Conservation (phyloP, 352 stramenopile species). For the Ophiocytium majus region DNA sequence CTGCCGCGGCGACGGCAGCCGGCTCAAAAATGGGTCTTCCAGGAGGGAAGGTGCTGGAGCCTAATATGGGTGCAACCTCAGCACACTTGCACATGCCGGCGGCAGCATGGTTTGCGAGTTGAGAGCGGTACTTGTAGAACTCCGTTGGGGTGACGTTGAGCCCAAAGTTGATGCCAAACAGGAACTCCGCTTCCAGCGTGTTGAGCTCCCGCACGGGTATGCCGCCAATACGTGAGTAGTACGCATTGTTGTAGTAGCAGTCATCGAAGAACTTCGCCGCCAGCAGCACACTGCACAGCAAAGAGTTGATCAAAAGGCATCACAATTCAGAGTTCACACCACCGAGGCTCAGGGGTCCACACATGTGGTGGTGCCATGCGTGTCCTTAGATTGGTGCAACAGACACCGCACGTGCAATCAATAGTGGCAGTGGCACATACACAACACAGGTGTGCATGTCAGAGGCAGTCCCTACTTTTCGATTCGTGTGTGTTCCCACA, state of each 20-base stretch:
- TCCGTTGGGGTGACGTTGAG: conserved; percentile 85
- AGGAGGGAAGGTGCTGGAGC: background rate
- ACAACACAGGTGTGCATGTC: no score
- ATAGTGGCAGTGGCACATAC: no score
- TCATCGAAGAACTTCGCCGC: conserved; percentile 99
- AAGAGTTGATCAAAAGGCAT: no score
- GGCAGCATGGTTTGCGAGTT: conserved; percentile 68
- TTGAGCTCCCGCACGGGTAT: conserved; percentile 80
- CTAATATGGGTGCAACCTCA: background rate
- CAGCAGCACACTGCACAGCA: conserved; percentile 79
- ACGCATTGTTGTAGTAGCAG: conserved; percentile 99
- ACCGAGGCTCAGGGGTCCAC: no score
- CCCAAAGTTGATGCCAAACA: conserved; percentile 96
- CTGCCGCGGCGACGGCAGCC: no score
- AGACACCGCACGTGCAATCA: no score
- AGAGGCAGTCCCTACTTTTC: no score
- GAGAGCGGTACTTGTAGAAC: conserved; percentile 84
- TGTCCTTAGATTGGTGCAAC: no score
- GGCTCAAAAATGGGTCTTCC: background rate
- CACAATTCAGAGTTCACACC: no score
- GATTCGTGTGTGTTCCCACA: no score
- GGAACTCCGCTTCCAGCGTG: conserved; percentile 93
- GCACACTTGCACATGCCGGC: conserved; percentile 33
- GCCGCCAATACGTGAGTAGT: conserved; percentile 88
- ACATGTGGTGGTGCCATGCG: no score